These are phyloP conservation scores for Nitzschia sp. DNA, from an alignment of 108 stramenopile genomes.

Conservation along the genomic window DNA sequence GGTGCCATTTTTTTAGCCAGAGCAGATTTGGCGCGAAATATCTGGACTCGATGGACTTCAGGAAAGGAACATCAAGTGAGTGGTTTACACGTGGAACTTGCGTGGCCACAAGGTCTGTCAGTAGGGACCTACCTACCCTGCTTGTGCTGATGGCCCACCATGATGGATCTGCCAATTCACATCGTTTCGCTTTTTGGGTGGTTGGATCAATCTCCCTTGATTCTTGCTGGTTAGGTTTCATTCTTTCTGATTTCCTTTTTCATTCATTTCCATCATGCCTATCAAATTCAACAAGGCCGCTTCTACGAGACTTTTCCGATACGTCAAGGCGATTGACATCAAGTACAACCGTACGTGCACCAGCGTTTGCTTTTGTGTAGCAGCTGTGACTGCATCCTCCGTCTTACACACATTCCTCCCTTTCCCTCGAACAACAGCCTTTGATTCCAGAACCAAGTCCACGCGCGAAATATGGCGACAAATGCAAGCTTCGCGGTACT, in stretches of 20 bases:
- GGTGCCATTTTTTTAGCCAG: too few relatives aligned
- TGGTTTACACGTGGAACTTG: too few relatives aligned
- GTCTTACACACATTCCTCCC: not conserved
- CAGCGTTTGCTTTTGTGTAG: not conserved
- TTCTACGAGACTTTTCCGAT: conserved; percentile 72
- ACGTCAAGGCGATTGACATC: conserved; percentile 62
- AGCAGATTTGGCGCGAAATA: not conserved
- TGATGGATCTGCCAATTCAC: too few relatives aligned
- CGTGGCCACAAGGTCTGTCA: too few relatives aligned
- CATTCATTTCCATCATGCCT: conserved; percentile 41
- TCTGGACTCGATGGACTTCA: not conserved
- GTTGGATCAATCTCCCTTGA: too few relatives aligned
- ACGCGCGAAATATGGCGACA: conserved; percentile 77
- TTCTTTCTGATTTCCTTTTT: not conserved
- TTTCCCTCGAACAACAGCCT: conserved; percentile 38
- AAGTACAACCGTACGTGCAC: conserved; percentile 71
- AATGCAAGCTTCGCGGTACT: conserved; percentile 54
- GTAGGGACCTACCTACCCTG: too few relatives aligned
- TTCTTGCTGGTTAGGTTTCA: too few relatives aligned
- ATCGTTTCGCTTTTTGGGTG: too few relatives aligned
- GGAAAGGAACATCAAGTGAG: too few relatives aligned
- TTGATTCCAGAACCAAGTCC: conserved; percentile 67
- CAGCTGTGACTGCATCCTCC: not conserved
- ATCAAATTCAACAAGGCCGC: conserved; percentile 74
- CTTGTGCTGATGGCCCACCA: too few relatives aligned